Evolutionary conservation across 2,329 filamentous ascomycete species (phyloP).

Genomic region (Thielaviopsis populi): DNA sequence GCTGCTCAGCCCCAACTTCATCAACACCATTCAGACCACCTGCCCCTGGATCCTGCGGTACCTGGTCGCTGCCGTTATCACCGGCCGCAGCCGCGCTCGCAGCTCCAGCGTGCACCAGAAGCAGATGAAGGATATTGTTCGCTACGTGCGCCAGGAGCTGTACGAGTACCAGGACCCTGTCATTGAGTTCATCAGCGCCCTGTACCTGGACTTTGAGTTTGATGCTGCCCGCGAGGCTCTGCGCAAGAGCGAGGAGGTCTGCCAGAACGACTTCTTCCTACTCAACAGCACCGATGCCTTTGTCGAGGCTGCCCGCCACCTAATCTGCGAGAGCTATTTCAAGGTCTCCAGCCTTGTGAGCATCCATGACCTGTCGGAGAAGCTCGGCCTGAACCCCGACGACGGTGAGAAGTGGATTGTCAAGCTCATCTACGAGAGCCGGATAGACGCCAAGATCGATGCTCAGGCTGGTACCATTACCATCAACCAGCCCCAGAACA

Average conservation of each 20-base stretch:
- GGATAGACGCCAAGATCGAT: conserved; percentile 97
- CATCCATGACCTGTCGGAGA: conserved; percentile 87
- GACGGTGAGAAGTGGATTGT: conserved; percentile 99
- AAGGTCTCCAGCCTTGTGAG: conserved; percentile 99
- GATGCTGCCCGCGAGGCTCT: conserved; percentile 89
- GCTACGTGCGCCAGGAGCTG: conserved; percentile 88
- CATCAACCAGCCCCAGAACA: conserved; percentile 98
- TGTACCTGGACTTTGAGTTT: conserved; percentile 78
- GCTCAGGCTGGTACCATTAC: conserved; percentile 97
- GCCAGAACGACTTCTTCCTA: conserved; percentile 92
- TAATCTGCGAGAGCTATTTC: conserved; percentile 98
- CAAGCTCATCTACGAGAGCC: conserved; percentile 93
- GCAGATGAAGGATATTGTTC: conserved; percentile 92
- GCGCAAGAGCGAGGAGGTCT: conserved; percentile 72
- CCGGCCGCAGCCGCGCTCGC: conserved; percentile 65
- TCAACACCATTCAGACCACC: conserved; percentile 98
- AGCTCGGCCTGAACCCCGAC: conserved; percentile 79
- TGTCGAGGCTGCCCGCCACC: conserved; percentile 82
- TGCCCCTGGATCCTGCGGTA: conserved; percentile 96
- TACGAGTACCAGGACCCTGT: conserved; percentile 97
- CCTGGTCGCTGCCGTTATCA: conserved; percentile 85
- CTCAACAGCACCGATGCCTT: conserved; percentile 71
- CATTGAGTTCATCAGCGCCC: conserved; percentile 88
- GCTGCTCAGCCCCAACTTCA: conserved; percentile 93
- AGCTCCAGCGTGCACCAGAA: conserved; percentile 87